Percentiles rank a stretch among this genome's conserved stretches.
Conservation (phyloP, 2,329 filamentous ascomycete genomes). For the Fusarium transvaalense region DNA sequence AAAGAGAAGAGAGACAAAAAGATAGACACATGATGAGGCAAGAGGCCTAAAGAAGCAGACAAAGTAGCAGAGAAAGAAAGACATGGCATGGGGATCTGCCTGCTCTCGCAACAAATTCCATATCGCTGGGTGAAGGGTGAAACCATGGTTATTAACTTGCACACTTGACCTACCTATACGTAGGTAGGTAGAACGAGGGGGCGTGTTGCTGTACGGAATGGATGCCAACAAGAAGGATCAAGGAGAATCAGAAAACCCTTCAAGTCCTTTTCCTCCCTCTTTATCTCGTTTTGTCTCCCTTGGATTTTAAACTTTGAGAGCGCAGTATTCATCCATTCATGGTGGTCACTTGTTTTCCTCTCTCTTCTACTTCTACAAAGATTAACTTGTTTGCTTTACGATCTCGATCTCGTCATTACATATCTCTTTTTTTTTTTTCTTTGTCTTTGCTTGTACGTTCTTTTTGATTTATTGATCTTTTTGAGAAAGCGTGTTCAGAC, state of each 20-base stretch:
- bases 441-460: slow-evolving; percentile 20
- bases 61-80: background rate
- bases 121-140: slow-evolving; percentile 17
- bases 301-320: slow-evolving; percentile 6
- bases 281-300: slow-evolving; percentile 3
- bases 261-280: slow-evolving; percentile 10
- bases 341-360: slow-evolving; percentile 1
- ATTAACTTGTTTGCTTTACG: slow-evolving; percentile 6
- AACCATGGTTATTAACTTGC: background rate
- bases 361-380: slow-evolving; percentile 14
- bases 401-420: slow-evolving; percentile 4
- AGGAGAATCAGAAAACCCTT: slow-evolving; percentile 12
- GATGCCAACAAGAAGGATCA: background rate
- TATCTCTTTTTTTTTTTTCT: background rate
- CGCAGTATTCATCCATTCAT: background rate
- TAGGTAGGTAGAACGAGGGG: slow-evolving; percentile 22
- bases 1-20: slow-evolving; percentile 32
- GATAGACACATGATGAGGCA: background rate
- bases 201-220: slow-evolving; percentile 21
- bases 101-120: slow-evolving; percentile 21
- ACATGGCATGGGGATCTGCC: slow-evolving; percentile 9
- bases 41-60: background rate
- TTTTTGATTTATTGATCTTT: slow-evolving; percentile 14
- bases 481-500: slow-evolving; percentile 12
- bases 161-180: background rate